These are phyloP conservation scores for Mollisia scopiformis DNA, from an alignment of 2,329 filamentous ascomycete genomes.

Conservation along the genomic window DNA sequence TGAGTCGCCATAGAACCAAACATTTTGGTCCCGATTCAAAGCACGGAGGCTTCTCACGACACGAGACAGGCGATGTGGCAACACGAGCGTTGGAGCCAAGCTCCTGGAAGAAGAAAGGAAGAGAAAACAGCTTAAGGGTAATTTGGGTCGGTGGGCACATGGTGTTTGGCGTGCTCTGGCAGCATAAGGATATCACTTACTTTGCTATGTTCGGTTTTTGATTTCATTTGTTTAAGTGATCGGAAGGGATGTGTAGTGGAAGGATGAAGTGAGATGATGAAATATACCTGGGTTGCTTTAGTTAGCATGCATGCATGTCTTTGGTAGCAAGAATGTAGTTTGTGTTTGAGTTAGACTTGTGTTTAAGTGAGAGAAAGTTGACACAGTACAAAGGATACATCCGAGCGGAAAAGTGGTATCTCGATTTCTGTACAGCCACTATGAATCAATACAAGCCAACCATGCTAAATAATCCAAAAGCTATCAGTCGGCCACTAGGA, in stretches of 20 bases:
- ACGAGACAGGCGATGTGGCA: no score
- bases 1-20: no score
- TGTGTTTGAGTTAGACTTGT: not conserved
- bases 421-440: not conserved
- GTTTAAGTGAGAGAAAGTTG: no score
- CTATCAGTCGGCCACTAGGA: not conserved
- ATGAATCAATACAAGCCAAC: not conserved
- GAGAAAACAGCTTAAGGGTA: no score
- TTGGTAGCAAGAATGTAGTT: not conserved
- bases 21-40: no score
- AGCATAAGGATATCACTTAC: not conserved
- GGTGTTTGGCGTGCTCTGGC: slow-evolving; percentile 1
- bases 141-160: no score
- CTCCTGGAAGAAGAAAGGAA: not conserved
- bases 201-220: not conserved
- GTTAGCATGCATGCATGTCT: not conserved
- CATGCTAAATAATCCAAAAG: not conserved
- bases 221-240: not conserved
- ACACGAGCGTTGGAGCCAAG: no score
- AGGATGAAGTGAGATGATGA: slow-evolving; percentile 1
- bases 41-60: no score
- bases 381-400: no score
- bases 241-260: not conserved
- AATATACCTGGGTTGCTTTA: not conserved
- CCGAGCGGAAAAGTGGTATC: not conserved